These are phyloP conservation scores for Falciphora oryzae DNA, from an alignment of 2,329 filamentous ascomycete genomes.

Conservation along the genomic window DNA sequence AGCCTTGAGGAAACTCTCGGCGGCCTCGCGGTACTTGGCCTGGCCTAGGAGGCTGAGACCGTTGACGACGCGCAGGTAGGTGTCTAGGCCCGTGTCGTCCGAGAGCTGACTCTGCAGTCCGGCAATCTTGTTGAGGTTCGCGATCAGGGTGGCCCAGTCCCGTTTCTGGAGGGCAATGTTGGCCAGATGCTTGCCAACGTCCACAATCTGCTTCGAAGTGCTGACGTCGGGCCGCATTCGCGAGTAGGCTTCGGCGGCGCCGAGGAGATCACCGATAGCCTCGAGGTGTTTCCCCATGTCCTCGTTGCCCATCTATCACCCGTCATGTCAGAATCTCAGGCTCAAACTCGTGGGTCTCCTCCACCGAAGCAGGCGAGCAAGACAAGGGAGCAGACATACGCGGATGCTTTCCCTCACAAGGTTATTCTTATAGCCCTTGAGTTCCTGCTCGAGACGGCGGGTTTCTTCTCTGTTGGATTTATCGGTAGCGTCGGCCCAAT, in stretches of 20 bases:
- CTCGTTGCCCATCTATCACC: conserved; percentile 84
- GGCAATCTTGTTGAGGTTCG: conserved; percentile 57
- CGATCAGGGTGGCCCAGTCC: conserved; percentile 67
- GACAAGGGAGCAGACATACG: conserved; percentile 41
- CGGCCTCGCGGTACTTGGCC: conserved; percentile 54
- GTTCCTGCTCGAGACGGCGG: conserved; percentile 71
- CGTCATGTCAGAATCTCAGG: background rate
- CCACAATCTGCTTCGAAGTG: conserved; percentile 73
- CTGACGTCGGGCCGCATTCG: conserved; percentile 90
- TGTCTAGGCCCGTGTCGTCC: conserved; percentile 40
- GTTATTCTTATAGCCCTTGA: conserved; percentile 94
- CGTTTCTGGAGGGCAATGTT: conserved; percentile 68
- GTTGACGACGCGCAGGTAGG: conserved; percentile 47
- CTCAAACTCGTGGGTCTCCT: background rate
- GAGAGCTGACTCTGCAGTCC: conserved; percentile 38
- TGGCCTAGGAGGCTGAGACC: conserved; percentile 45
- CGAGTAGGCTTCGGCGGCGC: conserved; percentile 70
- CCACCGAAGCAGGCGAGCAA: too few species aligned
- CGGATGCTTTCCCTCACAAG: conserved; percentile 94
- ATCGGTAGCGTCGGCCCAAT: conserved; percentile 69
- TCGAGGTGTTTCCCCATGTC: conserved; percentile 84
- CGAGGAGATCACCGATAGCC: conserved; percentile 64
- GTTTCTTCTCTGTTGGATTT: conserved; percentile 64
- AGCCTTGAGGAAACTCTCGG: conserved; percentile 61
- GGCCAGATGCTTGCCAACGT: conserved; percentile 74